Base-by-base conservation (phyloP, 2,329 filamentous ascomycete genomes). In the Colletotrichum destructivum region DNA sequence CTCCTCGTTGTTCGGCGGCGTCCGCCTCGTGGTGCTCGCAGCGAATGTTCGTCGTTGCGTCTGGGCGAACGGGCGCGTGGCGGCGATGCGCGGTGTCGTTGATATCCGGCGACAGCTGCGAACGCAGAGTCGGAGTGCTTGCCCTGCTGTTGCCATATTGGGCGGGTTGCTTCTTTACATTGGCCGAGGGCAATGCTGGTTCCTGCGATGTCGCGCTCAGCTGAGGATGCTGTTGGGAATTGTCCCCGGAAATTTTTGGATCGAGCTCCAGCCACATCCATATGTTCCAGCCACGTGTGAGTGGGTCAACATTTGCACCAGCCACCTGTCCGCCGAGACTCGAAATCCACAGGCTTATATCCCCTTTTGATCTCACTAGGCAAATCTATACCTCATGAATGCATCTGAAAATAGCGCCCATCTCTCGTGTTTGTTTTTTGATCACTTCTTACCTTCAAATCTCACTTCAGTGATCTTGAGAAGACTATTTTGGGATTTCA, bases 131-230 rank as follows among this genome's bases (percentile, higher is more conserved):
- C 82, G 79, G 66, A 78, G 77, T 75, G 81, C 81, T 75, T 76
- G 78, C 68, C 80, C 81, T 75, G 82, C 78, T 76, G 82, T 80
- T 72, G 82, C 80, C 82, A 84, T 84, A 35, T 67, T 74, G 73
- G 67, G 55, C 66, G 54, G 51, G 26, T 69, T 70, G 59, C 40
- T 46, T 47, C 26, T 49, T 62, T 42, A 62, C 51, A 59, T 54
- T 47, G 52, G 59, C 54, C 62, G 56, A 35, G 61, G 44, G 40
- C 60, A 49, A 61, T 71, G 67, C 61, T 72, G 61, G 42, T 59
- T 51, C 40, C 65, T 66, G 16, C 12, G 49, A 51, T 65, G 67
- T 61, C 70, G 62, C 70, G 51, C 59, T 54, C 49, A 59, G 47
- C 35, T 54, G 35, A 63, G 62, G 47, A 55, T 69, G 60, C 52